Conservation (phyloP, 108 stramenopile genomes). For the Skeletonema grethae region DNA sequence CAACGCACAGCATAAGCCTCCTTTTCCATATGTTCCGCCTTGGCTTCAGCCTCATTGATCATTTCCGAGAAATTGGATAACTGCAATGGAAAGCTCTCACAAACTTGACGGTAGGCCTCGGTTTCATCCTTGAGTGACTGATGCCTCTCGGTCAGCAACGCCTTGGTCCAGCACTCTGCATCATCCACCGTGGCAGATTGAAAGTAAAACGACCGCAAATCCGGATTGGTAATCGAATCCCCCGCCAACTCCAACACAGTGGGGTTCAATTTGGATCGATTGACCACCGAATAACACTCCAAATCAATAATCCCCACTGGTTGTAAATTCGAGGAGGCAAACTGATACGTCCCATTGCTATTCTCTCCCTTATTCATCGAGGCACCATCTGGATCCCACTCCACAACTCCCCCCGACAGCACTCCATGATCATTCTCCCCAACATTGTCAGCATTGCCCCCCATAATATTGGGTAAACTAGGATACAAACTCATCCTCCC, state of each 20-base stretch:
- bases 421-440: neutral
- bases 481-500: conserved; percentile 33
- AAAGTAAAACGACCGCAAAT: conserved; percentile 89
- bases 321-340: conserved; percentile 50
- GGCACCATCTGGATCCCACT: conserved; percentile 13
- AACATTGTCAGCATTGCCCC: conserved; percentile 7
- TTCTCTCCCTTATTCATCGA: neutral
- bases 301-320: conserved; percentile 95
- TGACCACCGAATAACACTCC: conserved; percentile 90
- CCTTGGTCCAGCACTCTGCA: conserved; percentile 80
- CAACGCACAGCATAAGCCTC: conserved; percentile 74
- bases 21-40: conserved; percentile 63
- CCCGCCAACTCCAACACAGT: conserved; percentile 81
- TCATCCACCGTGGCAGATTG: conserved; percentile 69
- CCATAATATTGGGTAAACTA: conserved; percentile 33
- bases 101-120: conserved; percentile 89
- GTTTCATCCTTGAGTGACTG: conserved; percentile 82
- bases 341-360: conserved; percentile 38
- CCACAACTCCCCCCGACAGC: neutral
- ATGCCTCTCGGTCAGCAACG: conserved; percentile 78
- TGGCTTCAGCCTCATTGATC: conserved; percentile 66
- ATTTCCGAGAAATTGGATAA: conserved; percentile 69
- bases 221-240: conserved; percentile 80
- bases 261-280: conserved; percentile 67
- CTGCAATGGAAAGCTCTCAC: conserved; percentile 86